Percentiles rank a stretch among this genome's conserved stretches.
Evolutionary conservation across 306 rosid genomes (phyloP).

Genomic region (Prunus dulcis): DNA sequence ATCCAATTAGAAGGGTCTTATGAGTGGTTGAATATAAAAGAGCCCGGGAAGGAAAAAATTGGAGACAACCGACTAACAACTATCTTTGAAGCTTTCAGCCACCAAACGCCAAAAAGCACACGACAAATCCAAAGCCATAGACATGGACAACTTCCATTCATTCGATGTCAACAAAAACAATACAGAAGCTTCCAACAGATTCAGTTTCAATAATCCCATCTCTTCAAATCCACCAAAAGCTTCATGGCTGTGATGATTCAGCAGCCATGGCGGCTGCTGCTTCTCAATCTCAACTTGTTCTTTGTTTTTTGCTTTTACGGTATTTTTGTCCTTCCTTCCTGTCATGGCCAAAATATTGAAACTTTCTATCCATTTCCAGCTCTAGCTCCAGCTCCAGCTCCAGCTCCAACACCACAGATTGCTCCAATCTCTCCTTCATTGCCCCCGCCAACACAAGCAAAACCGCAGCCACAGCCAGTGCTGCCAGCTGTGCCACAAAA

Average conservation of each 20-base stretch:
- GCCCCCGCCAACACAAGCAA: conserved; percentile 22
- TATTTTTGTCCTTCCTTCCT: conserved; percentile 14
- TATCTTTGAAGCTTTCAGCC: conserved; percentile 60
- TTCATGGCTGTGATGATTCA: conserved; percentile 40
- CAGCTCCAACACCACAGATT: not conserved
- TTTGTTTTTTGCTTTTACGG: conserved; percentile 9
- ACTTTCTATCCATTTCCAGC: conserved; percentile 46
- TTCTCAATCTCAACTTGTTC: conserved; percentile 10
- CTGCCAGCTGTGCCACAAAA: conserved; percentile 4
- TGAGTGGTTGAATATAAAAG: conserved; percentile 25
- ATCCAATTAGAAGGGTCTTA: conserved; percentile 12
- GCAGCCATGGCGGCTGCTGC: conserved; percentile 33
- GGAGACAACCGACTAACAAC: conserved; percentile 29
- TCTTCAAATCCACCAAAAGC: conserved; percentile 8
- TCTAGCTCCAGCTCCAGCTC: conserved; percentile 20
- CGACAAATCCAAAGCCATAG: conserved; percentile 15
- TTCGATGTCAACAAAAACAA: conserved; percentile 24
- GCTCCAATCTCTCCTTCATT: not conserved
- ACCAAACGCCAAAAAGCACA: conserved; percentile 33
- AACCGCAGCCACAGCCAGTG: not conserved
- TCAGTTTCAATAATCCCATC: not conserved
- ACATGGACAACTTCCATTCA: not conserved
- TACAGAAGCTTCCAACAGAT: conserved; percentile 19
- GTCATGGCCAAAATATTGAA: conserved; percentile 59
- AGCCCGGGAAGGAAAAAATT: conserved; percentile 13